These are phyloP conservation scores for Chenopodium album DNA, from an alignment of 148 eudicot genomes.

Conservation along the genomic window DNA sequence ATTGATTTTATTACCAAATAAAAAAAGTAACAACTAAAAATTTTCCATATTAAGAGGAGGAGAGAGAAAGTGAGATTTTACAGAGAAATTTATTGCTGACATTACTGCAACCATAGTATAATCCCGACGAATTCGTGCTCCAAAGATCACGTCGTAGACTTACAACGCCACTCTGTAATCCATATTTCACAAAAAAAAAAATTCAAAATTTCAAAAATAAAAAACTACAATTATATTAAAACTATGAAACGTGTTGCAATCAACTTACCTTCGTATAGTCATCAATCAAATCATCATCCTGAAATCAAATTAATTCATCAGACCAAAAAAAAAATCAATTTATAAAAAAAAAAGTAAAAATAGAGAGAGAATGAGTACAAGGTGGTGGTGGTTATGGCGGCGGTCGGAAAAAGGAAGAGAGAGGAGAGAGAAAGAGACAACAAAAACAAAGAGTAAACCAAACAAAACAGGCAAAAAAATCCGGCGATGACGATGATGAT, in stretches of 20 bases:
- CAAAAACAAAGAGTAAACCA: conserved; percentile 41
- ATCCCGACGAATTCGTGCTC: conserved; percentile 56
- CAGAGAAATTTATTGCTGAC: conserved; percentile 48
- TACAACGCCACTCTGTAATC: conserved; percentile 31
- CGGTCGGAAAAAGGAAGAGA: conserved; percentile 51
- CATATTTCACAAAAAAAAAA: neutral
- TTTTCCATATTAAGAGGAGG: neutral
- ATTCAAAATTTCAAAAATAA: no score
- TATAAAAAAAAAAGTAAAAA: neutral
- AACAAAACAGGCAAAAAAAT: conserved; percentile 38
- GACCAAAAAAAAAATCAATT: neutral
- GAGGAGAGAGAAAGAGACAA: conserved; percentile 45
- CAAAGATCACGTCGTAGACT: conserved; percentile 49
- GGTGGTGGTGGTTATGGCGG: conserved; percentile 15
- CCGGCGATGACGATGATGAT: conserved; percentile 19
- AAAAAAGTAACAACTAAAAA: no score
- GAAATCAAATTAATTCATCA: neutral
- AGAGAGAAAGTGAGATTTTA: conserved; percentile 26
- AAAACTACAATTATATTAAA: conserved; percentile 2
- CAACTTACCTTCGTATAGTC: neutral
- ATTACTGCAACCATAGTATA: conserved; percentile 69
- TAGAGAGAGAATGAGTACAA: conserved; percentile 15
- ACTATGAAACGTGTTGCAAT: neutral
- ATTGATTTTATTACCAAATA: neutral
- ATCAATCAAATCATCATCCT: conserved; percentile 30